Percentiles rank a stretch among this genome's conserved stretches.
Evolutionary conservation across 1,284 basidiomycete genomes (phyloP).

Genomic region (Malassezia arunalokei): DNA sequence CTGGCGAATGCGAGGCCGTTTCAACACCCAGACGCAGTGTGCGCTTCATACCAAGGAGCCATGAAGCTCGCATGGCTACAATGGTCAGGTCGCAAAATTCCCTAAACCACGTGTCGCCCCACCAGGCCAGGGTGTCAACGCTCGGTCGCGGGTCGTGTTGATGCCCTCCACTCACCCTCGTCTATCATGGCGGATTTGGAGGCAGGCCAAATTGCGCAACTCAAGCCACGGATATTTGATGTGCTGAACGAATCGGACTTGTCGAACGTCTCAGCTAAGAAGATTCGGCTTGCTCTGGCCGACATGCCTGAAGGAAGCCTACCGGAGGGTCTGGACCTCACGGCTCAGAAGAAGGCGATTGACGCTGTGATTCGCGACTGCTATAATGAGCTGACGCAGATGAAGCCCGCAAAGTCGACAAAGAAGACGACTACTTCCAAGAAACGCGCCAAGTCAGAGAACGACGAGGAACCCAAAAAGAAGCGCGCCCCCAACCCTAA

Average conservation of each 20-base stretch:
- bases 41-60: background rate
- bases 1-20: background rate
- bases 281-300: slow-evolving; percentile 28
- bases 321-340: slow-evolving; percentile 25
- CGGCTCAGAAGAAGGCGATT: slow-evolving; percentile 33
- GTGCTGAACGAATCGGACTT: slow-evolving; percentile 38
- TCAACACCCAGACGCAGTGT: background rate
- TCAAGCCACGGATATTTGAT: slow-evolving; percentile 32
- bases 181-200: slow-evolving; percentile 1
- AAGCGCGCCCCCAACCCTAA: slow-evolving; percentile 37
- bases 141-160: background rate
- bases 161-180: background rate
- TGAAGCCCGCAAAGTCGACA: slow-evolving; percentile 4
- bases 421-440: slow-evolving; percentile 4
- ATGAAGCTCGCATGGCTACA: background rate
- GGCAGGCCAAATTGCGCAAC: slow-evolving; percentile 14
- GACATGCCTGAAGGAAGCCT: slow-evolving; percentile 24
- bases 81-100: background rate
- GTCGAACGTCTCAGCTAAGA: slow-evolving; percentile 33
- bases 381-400: slow-evolving; percentile 29
- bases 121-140: background rate
- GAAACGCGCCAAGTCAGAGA: slow-evolving; percentile 12
- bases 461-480: slow-evolving; percentile 28
- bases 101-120: background rate
- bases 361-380: slow-evolving; percentile 34